A percentile compares a stretch with the other conserved stretches of the same genome.
Evolutionary conservation across 2,329 filamentous ascomycete genomes (phyloP).

Genomic region (Nemania diffusa): DNA sequence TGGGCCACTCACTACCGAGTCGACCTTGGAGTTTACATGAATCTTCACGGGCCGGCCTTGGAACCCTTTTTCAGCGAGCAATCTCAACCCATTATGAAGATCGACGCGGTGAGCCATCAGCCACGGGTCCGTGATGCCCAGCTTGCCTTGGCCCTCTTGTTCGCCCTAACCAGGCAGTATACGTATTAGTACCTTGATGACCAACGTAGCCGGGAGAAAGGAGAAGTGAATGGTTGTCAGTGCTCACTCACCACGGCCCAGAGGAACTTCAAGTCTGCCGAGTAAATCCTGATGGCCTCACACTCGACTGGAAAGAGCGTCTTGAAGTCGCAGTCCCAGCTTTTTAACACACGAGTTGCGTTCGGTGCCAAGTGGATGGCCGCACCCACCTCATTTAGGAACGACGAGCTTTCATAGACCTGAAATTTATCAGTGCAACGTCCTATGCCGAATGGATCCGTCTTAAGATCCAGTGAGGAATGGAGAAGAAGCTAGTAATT

Average conservation of each 20-base stretch:
- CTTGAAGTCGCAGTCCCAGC: constrained; percentile 29
- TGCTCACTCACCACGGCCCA: not conserved
- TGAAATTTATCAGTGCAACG: constrained; percentile 11
- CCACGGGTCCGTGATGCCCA: constrained; percentile 21
- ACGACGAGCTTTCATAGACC: constrained; percentile 33
- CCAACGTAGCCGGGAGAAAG: not conserved
- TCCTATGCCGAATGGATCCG: not conserved
- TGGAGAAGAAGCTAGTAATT: not conserved
- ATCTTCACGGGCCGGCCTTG: constrained; percentile 30
- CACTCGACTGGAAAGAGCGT: constrained; percentile 14
- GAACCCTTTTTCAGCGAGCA: constrained; percentile 13
- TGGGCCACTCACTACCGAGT: constrained; percentile 27
- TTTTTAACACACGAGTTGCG: constrained; percentile 21
- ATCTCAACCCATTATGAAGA: constrained; percentile 25
- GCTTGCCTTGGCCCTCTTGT: constrained; percentile 10
- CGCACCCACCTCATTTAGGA: constrained; percentile 33
- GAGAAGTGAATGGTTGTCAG: not conserved
- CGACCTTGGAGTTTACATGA: constrained; percentile 31
- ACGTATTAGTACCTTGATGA: constrained; percentile 5
- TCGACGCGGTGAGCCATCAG: constrained; percentile 31
- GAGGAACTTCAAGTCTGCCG: not conserved
- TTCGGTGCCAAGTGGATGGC: constrained; percentile 31
- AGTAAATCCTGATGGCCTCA: constrained; percentile 3
- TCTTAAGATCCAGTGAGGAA: not conserved
- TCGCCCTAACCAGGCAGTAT: constrained; percentile 2